phyloP scores from a whole-genome alignment of 2,329 filamentous ascomycete species.

The Didymella keratinophila region DNA sequence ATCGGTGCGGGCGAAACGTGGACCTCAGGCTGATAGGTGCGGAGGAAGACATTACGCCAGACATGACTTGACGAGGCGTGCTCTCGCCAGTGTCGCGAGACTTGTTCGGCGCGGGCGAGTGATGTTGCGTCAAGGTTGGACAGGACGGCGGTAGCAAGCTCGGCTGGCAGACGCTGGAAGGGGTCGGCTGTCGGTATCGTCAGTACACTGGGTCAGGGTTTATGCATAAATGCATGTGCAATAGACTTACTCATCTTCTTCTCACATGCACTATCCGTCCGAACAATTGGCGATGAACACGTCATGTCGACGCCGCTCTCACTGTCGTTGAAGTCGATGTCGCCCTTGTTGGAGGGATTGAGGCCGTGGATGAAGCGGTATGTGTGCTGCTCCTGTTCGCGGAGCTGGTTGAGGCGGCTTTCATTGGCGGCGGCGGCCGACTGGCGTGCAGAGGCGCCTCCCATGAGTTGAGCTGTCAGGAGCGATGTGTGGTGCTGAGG shows the following conservation, averaged over 20 bases:
- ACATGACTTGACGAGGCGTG: slow-evolving; percentile 65
- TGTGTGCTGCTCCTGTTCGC: slow-evolving; percentile 46
- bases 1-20: slow-evolving; percentile 56
- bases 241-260: slow-evolving; percentile 47
- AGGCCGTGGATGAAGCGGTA: slow-evolving; percentile 43
- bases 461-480: slow-evolving; percentile 28
- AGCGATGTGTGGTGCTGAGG: slow-evolving; percentile 15
- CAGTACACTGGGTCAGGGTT: slow-evolving; percentile 10
- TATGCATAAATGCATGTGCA: background rate
- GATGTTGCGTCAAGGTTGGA: slow-evolving; percentile 66
- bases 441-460: slow-evolving; percentile 45
- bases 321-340: slow-evolving; percentile 47
- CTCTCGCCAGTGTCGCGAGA: slow-evolving; percentile 65
- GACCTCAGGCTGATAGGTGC: slow-evolving; percentile 59
- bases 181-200: slow-evolving; percentile 56
- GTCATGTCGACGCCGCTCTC: slow-evolving; percentile 51
- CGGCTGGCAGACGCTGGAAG: slow-evolving; percentile 62
- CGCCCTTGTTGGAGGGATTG: slow-evolving; percentile 25
- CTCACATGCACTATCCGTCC: slow-evolving; percentile 44
- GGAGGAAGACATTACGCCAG: slow-evolving; percentile 69
- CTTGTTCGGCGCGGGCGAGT: slow-evolving; percentile 62
- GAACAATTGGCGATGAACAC: slow-evolving; percentile 44
- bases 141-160: slow-evolving; percentile 66
- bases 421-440: slow-evolving; percentile 49
- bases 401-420: slow-evolving; percentile 39